A percentile compares a stretch with the other conserved stretches of the same genome.
phyloP scores from a whole-genome alignment of 1,284 basidiomycete species.

The Heliocybe sulcata region DNA sequence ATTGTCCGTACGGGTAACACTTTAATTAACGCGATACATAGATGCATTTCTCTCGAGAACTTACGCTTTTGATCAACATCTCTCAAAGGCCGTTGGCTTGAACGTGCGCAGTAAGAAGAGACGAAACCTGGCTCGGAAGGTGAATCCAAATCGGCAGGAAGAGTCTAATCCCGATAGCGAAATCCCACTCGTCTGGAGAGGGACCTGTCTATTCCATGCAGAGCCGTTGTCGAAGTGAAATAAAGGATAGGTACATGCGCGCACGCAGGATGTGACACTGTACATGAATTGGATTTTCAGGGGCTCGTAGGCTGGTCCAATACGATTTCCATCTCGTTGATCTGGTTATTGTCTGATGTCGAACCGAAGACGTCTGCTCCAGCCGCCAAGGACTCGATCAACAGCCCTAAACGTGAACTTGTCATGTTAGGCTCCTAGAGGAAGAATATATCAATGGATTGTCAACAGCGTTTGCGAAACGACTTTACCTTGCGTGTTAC shows the following conservation, averaged over 20 bases:
- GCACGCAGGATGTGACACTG: too few species aligned
- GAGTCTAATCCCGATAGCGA: not conserved
- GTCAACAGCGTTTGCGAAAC: not conserved
- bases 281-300: too few species aligned
- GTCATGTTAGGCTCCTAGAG: constrained; percentile 65
- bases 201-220: too few species aligned
- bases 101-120: not conserved
- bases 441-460: not conserved
- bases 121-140: not conserved
- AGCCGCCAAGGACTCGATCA: constrained; percentile 73
- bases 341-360: constrained; percentile 16
- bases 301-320: constrained; percentile 20
- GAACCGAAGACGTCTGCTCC: constrained; percentile 66
- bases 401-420: constrained; percentile 52
- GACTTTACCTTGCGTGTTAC: constrained; percentile 65
- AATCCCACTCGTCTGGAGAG: not conserved
- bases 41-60: too few species aligned
- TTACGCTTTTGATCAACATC: too few species aligned
- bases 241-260: too few species aligned
- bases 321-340: constrained; percentile 48
- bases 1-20: too few species aligned
- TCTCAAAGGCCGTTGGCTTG: too few species aligned
- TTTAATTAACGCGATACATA: too few species aligned
- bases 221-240: too few species aligned
- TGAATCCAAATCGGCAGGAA: not conserved